These are phyloP conservation scores for Lantana camara DNA, from an alignment of 257 asterid species.

Conservation along the genomic window DNA sequence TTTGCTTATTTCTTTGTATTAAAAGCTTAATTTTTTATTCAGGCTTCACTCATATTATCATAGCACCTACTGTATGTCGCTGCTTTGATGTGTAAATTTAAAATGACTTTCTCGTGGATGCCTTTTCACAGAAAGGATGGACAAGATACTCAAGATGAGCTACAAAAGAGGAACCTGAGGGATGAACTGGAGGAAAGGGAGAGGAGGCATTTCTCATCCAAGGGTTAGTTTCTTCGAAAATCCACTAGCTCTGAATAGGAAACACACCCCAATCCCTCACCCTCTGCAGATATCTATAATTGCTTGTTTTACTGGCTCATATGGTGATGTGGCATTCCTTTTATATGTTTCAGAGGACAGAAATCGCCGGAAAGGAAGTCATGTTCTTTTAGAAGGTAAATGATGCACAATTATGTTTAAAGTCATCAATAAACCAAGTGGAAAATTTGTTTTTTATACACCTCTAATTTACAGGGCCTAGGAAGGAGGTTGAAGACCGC, in stretches of 20 bases:
- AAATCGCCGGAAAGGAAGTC: slow-evolving; percentile 81
- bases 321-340: background rate
- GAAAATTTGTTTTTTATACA: background rate
- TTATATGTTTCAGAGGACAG: slow-evolving; percentile 69
- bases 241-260: background rate
- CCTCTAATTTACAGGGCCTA: slow-evolving; percentile 51
- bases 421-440: background rate
- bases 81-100: background rate
- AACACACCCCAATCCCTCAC: background rate
- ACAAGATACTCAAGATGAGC: slow-evolving; percentile 64
- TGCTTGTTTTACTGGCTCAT: slow-evolving; percentile 3
- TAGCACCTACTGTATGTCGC: background rate
- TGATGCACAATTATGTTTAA: slow-evolving; percentile 12
- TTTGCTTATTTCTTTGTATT: background rate
- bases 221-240: slow-evolving; percentile 32
- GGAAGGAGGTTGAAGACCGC: slow-evolving; percentile 79
- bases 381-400: slow-evolving; percentile 86
- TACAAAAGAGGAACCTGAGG: slow-evolving; percentile 57
- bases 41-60: background rate
- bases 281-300: too few relatives aligned
- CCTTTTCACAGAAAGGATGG: slow-evolving; percentile 53
- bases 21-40: background rate
- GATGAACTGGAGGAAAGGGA: slow-evolving; percentile 66
- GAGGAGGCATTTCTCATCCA: slow-evolving; percentile 55
- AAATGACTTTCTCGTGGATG: background rate